These are phyloP conservation scores for Cercophora newfieldiana DNA, from an alignment of 495 filamentous ascomycete species.

Conservation along the genomic window DNA sequence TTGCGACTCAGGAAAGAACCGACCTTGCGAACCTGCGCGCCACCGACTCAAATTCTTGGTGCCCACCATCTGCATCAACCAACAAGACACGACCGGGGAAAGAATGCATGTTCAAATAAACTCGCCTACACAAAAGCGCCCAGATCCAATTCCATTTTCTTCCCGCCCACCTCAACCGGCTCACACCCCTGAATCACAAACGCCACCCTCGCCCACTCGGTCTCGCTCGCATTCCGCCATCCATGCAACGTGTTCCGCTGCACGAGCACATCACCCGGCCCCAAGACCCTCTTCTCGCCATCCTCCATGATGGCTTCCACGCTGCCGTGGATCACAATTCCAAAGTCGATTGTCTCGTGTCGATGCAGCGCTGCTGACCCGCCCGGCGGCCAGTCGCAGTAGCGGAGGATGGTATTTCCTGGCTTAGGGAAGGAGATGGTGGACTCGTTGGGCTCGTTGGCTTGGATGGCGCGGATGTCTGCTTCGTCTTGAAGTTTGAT, in stretches of 20 bases:
- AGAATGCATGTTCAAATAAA: too few species aligned
- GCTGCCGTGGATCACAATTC: conserved; percentile 63
- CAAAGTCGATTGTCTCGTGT: conserved; percentile 65
- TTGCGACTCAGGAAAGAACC: too few species aligned
- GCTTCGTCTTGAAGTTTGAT: conserved; percentile 36
- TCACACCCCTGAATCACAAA: conserved; percentile 53
- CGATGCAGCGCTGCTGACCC: conserved; percentile 54
- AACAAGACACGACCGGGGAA: too few species aligned
- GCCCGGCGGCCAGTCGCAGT: conserved; percentile 53
- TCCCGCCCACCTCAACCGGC: conserved; percentile 36
- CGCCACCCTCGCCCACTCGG: conserved; percentile 55
- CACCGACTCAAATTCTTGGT: too few species aligned
- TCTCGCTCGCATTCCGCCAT: conserved; percentile 58
- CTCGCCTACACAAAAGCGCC: neutral
- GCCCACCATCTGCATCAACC: too few species aligned
- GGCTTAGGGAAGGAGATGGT: conserved; percentile 36
- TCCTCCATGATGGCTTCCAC: conserved; percentile 58
- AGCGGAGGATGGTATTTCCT: conserved; percentile 48
- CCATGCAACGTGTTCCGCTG: conserved; percentile 62
- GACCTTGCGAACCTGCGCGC: too few species aligned
- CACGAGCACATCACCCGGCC: conserved; percentile 55
- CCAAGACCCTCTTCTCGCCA: conserved; percentile 53
- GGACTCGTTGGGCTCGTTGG: conserved; percentile 25
- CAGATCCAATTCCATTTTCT: neutral
- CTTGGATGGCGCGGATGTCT: conserved; percentile 41